Evolutionary conservation across 148 eudicot genomes (phyloP), one percentile per base, ranked within the genome.

Genomic region (Chenopodium formosanum): DNA sequence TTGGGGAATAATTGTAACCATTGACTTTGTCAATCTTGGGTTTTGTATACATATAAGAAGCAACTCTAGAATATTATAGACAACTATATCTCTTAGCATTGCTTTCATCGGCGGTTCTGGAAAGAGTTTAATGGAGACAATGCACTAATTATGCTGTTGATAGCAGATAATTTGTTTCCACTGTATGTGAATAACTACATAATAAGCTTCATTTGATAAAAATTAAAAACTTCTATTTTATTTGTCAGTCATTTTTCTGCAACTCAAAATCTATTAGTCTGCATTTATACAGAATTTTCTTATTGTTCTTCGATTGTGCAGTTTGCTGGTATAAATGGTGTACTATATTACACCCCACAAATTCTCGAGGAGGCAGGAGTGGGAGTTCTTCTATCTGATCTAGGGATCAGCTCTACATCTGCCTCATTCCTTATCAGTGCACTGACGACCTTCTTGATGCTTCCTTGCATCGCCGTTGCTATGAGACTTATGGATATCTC

Each of bases 311-410:
- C 53, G 74, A 77, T 23, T 62, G 11, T 85, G 85, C 94, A 92
- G 97, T 88, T 92, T 78, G 85, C 97, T 82, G 97, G 97, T 73
- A 92, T 92, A 25, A 92, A 89, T 63, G 97, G 97, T 69, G 90
- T 92, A 60, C 75, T 92, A 70, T 92, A 92, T 85, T 92, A 92
- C 82, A 92, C 97, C 14, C 97, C 97, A 44, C 92, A 90, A 86
- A 92, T 92, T 77, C 89, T 92, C 12, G 91, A 92, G 77, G 85
- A 92, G 65, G 97, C 97, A 17, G 97, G 97, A 37, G 97, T 92
- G 13, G 90, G 82, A 83, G 92, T 91, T 80, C 94, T 92, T 76
- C 90, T 91, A 6, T 74, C 88, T 9, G 73, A 80, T 81, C 83
- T 89, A 25, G 94, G 94, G 77, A 66, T 92, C 73, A 53, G 91